Percentiles rank a stretch among this genome's conserved stretches.
phyloP scores from a whole-genome alignment of 345 rosid species.

The Eutrema heterophyllum region DNA sequence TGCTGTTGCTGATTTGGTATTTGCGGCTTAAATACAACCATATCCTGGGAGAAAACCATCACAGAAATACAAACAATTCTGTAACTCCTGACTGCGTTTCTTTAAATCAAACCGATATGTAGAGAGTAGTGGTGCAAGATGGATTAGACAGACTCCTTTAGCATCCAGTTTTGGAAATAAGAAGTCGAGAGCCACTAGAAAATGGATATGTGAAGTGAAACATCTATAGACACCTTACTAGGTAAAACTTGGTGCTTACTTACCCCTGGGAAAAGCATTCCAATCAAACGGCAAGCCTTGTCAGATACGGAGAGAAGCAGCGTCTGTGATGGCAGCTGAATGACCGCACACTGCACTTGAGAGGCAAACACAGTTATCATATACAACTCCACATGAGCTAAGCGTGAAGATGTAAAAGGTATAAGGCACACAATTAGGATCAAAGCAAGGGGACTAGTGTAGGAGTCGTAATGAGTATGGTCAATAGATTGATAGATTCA shows the following conservation, averaged over 20 bases:
- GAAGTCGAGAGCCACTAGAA: neutral
- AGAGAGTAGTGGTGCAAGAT: neutral
- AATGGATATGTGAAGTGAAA: neutral
- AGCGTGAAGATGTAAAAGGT: neutral
- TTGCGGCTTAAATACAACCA: conserved; percentile 96
- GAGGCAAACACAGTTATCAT: conserved; percentile 2
- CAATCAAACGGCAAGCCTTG: conserved; percentile 92
- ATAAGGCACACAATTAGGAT: neutral
- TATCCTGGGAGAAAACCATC: conserved; percentile 50
- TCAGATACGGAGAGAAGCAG: conserved; percentile 89
- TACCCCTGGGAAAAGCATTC: conserved; percentile 99
- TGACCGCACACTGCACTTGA: conserved; percentile 79
- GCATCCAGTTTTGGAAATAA: neutral
- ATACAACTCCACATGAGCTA: conserved; percentile 8
- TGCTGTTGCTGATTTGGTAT: conserved; percentile 63
- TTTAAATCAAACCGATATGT: neutral
- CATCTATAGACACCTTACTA: neutral
- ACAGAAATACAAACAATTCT: conserved; percentile 6
- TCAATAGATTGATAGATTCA: neutral
- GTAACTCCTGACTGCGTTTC: neutral
- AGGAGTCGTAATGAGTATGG: neutral
- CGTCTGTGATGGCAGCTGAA: conserved; percentile 91
- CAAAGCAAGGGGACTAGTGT: neutral
- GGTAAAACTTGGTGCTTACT: conserved; percentile 22
- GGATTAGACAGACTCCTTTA: neutral